Base-by-base conservation (phyloP, 2,329 filamentous ascomycete species). In the Verticillium dahliae region DNA sequence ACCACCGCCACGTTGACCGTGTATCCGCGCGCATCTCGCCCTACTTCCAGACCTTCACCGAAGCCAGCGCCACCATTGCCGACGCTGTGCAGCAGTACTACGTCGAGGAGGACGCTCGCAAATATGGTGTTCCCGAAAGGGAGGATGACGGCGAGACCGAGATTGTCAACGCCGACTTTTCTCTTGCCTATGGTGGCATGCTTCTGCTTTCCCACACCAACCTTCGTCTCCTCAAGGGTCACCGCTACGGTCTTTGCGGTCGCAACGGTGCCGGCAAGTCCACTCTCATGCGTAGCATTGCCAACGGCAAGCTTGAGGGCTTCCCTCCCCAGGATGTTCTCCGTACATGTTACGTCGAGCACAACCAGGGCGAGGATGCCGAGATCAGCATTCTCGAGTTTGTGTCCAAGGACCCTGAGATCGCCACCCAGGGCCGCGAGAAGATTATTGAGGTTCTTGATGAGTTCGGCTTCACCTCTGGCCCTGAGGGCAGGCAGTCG, bases 181-280 rank as follows among this genome's bases (percentile, higher is more conserved):
- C 95, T 22, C 85, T 99, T 31, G 95, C 93, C 57, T 99, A 99
- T 71, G 95, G 95, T 74, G 95, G 95, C 71, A 98, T 97, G 93
- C 86, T 99, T 67, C 81, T 99, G 64, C 85, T 99, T 27, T 97
- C 92, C 5, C 95, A 98, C 79, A 97, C 95, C 67, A 98, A 97
- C 74, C 82, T 99, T 54, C 89, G 92, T 52, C 86, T 99, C 9
- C 85, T 98, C 70, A 97, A 98, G 81, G 95, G 95, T 62, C 95
- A 98, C 77, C 90, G 95, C 62, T 99, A 99, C 73, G 95, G 95
- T 74, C 90, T 99, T 18, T 97, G 94, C 71, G 95, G 95, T 70
- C 90, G 94, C 69, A 99, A 99, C 75, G 95, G 95, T 80, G 92
- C 93, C 62, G 95, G 95, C 72, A 99, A 99, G 80, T 98, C 95